phyloP scores from a whole-genome alignment of 2,329 filamentous ascomycete genomes.

The Teratosphaeria pseudoeucalypti region DNA sequence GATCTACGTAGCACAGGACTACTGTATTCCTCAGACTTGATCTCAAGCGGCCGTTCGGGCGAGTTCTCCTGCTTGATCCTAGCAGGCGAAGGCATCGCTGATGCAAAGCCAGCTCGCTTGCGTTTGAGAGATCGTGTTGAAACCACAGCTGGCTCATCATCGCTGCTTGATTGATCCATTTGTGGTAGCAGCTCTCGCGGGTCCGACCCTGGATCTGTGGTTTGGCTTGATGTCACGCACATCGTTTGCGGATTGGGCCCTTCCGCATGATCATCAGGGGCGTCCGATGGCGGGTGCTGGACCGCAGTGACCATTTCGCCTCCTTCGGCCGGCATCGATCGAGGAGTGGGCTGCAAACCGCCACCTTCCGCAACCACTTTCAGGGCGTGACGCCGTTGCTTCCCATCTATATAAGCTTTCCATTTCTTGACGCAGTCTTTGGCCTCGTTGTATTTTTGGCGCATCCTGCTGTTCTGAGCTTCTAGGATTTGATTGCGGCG shows the following conservation, averaged over 20 bases:
- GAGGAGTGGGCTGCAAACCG: neutral
- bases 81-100: slow-evolving; percentile 8
- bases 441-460: slow-evolving; percentile 22
- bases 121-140: slow-evolving; percentile 35
- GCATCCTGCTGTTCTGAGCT: neutral
- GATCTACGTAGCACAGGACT: slow-evolving; percentile 20
- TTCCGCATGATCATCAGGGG: neutral
- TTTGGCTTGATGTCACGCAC: slow-evolving; percentile 32
- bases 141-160: slow-evolving; percentile 33
- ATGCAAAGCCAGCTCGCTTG: slow-evolving; percentile 20
- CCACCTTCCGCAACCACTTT: neutral
- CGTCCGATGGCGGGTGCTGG: neutral
- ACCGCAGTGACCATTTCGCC: neutral
- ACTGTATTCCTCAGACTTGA: slow-evolving; percentile 32
- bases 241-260: neutral
- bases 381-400: neutral
- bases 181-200: neutral
- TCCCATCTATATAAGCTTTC: slow-evolving; percentile 14
- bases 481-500: slow-evolving; percentile 12
- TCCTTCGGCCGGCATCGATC: neutral
- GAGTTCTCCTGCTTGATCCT: slow-evolving; percentile 20
- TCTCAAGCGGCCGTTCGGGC: slow-evolving; percentile 17
- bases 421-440: slow-evolving; percentile 28
- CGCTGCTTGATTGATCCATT: slow-evolving; percentile 18
- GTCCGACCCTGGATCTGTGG: slow-evolving; percentile 29